These are phyloP conservation scores for Collybia sordida DNA, from an alignment of 768 basidiomycete species.

Conservation along the genomic window DNA sequence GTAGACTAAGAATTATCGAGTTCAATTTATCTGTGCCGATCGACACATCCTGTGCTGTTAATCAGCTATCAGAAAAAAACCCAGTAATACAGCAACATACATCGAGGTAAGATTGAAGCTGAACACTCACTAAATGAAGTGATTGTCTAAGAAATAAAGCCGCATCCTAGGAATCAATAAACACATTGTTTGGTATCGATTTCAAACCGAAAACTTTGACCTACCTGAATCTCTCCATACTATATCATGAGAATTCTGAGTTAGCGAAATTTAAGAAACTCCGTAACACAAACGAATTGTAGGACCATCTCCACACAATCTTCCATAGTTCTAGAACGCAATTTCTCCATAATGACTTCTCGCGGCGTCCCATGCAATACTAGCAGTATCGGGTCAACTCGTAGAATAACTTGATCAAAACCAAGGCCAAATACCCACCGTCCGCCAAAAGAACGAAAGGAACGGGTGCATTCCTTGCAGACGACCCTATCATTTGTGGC, in stretches of 20 bases:
- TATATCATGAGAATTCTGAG: no score
- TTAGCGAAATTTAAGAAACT: neutral
- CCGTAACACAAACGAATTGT: slow-evolving; percentile 5
- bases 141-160: slow-evolving; percentile 1
- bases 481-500: slow-evolving; percentile 10
- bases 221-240: no score
- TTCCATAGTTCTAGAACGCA: neutral
- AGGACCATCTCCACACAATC: slow-evolving; percentile 7
- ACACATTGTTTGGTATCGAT: neutral
- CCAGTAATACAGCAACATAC: neutral
- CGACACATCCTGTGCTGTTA: neutral
- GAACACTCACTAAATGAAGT: neutral
- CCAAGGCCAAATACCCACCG: neutral
- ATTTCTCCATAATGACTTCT: slow-evolving; percentile 5
- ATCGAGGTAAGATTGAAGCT: slow-evolving; percentile 6
- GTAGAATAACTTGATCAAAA: neutral
- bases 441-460: slow-evolving; percentile 9
- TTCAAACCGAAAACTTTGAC: no score
- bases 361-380: slow-evolving; percentile 5
- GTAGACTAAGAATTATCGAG: slow-evolving; percentile 12
- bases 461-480: slow-evolving; percentile 5
- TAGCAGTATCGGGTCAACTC: neutral
- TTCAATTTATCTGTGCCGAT: slow-evolving; percentile 1
- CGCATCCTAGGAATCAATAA: neutral
- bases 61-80: neutral